These are phyloP conservation scores for Suhomyces guaymorum DNA, from an alignment of 1,139 yeast genomes.

Conservation along the genomic window DNA sequence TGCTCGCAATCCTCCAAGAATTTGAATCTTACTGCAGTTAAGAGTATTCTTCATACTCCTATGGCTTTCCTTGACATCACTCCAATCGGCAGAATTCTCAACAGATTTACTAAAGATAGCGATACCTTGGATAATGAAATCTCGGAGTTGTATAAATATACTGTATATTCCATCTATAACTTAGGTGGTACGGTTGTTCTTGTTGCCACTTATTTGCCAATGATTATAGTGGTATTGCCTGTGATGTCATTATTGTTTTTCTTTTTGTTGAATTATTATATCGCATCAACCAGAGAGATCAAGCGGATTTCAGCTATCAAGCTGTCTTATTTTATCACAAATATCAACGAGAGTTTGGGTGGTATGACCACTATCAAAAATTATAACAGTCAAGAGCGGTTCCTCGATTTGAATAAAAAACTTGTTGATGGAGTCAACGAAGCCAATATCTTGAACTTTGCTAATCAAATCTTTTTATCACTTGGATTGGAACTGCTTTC, in stretches of 20 bases:
- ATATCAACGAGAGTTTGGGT: constrained; percentile 70
- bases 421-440: constrained; percentile 66
- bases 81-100: constrained; percentile 67
- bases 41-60: constrained; percentile 52
- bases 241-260: constrained; percentile 36
- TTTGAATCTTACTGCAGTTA: constrained; percentile 43
- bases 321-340: constrained; percentile 74
- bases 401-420: constrained; percentile 48
- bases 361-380: constrained; percentile 75
- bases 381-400: constrained; percentile 52
- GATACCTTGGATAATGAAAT: constrained; percentile 79
- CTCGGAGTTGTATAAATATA: constrained; percentile 56
- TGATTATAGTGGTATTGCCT: constrained; percentile 49
- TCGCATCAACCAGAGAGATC: constrained; percentile 72
- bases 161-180: constrained; percentile 50
- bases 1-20: constrained; percentile 43
- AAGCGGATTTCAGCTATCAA: constrained; percentile 78
- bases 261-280: constrained; percentile 49
- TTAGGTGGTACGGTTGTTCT: constrained; percentile 64
- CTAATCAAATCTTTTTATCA: constrained; percentile 78
- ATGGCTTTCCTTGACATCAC: constrained; percentile 63
- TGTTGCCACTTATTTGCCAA: constrained; percentile 70
- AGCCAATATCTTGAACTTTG: constrained; percentile 64
- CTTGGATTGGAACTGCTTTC: constrained; percentile 56
- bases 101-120: constrained; percentile 76